Percentiles rank a stretch among this genome's conserved stretches.
Evolutionary conservation across 2,329 filamentous ascomycete species (phyloP).

Genomic region (Ophiostoma novo-ulmi): DNA sequence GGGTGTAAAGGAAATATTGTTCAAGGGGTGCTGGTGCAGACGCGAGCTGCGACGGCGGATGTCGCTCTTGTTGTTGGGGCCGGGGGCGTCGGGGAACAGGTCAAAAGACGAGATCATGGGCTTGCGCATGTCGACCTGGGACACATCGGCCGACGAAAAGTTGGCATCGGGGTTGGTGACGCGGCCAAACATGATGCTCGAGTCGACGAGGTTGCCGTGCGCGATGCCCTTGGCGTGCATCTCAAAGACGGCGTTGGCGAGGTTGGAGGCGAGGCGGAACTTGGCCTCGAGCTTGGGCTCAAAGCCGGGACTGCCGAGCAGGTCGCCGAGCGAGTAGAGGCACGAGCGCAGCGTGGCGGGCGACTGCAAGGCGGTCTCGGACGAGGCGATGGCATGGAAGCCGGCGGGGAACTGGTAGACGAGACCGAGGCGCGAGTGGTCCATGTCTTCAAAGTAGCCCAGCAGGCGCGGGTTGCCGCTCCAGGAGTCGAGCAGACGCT

Average conservation of each 20-base stretch:
- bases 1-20: conserved; percentile 46
- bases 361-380: conserved; percentile 31
- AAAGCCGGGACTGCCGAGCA: conserved; percentile 45
- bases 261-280: conserved; percentile 67
- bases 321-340: conserved; percentile 50
- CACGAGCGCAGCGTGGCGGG: conserved; percentile 48
- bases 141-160: conserved; percentile 30
- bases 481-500: conserved; percentile 49
- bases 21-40: conserved; percentile 63
- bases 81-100: conserved; percentile 54
- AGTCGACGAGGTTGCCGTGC: conserved; percentile 65
- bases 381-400: conserved; percentile 50
- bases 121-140: conserved; percentile 56
- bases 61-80: conserved; percentile 32
- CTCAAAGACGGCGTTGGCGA: conserved; percentile 67
- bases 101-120: conserved; percentile 71
- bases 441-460: conserved; percentile 70
- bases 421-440: conserved; percentile 64
- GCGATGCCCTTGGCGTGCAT: conserved; percentile 64
- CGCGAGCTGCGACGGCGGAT: conserved; percentile 34
- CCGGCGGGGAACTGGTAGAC: conserved; percentile 67
- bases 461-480: conserved; percentile 57
- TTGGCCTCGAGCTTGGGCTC: conserved; percentile 69
- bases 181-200: conserved; percentile 62
- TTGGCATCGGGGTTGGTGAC: conserved; percentile 30